A percentile compares a stretch with the other conserved stretches of the same genome.
These are phyloP conservation scores for Agaricales sp. DNA, from an alignment of 1,284 basidiomycete species.

Conservation along the genomic window DNA sequence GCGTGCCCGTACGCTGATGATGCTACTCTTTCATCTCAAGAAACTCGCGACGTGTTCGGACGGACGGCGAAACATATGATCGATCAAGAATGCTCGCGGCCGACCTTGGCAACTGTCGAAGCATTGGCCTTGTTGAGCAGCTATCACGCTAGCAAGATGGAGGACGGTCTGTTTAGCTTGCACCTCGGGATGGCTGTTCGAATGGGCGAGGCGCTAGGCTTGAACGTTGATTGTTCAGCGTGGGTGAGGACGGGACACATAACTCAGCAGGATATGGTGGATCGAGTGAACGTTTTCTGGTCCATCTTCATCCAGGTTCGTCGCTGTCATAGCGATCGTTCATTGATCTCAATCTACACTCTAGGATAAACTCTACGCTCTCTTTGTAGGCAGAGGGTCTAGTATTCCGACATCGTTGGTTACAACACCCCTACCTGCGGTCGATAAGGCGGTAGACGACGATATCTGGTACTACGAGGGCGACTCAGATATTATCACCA, in stretches of 20 bases:
- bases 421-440: background rate
- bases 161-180: slow-evolving; percentile 19
- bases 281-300: slow-evolving; percentile 1
- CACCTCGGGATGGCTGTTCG: slow-evolving; percentile 26
- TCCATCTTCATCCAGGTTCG: background rate
- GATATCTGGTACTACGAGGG: background rate
- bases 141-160: slow-evolving; percentile 42
- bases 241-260: background rate
- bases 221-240: slow-evolving; percentile 44
- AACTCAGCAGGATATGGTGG: slow-evolving; percentile 1
- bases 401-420: background rate
- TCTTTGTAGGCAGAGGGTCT: background rate
- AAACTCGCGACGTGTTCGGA: slow-evolving; percentile 38
- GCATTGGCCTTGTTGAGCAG: slow-evolving; percentile 47
- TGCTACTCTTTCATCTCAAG: slow-evolving; percentile 32
- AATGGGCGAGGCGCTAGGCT: slow-evolving; percentile 28
- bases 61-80: slow-evolving; percentile 42
- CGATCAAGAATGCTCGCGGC: slow-evolving; percentile 45
- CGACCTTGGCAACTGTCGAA: slow-evolving; percentile 48
- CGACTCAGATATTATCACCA: background rate
- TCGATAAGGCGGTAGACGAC: background rate
- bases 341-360: background rate
- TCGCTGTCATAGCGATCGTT: background rate
- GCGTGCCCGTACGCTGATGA: slow-evolving; percentile 50
- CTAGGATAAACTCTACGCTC: background rate